Conservation (phyloP, 805 yeast species). For the Yamadazyma insecticola region DNA sequence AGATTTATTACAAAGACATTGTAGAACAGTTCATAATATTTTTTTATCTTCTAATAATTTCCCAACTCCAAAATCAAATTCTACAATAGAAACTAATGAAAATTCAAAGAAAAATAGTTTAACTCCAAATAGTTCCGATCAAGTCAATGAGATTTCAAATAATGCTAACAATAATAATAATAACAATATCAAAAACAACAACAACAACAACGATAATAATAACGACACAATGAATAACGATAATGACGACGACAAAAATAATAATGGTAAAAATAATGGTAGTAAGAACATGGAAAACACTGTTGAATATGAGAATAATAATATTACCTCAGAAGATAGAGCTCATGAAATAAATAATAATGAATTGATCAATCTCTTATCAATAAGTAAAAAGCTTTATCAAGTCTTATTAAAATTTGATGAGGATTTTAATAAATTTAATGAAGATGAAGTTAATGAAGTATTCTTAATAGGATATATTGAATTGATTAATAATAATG, state of each 20-base stretch:
- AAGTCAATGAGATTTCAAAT: no score
- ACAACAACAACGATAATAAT: neutral
- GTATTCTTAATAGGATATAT: slow-evolving; percentile 30
- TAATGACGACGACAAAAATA: neutral
- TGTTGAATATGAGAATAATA: neutral
- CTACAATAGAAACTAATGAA: no score
- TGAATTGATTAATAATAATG: slow-evolving; percentile 10
- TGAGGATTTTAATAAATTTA: slow-evolving; percentile 4
- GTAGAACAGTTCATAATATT: slow-evolving; percentile 68
- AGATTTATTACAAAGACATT: slow-evolving; percentile 72
- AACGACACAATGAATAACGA: neutral
- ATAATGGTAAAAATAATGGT: neutral
- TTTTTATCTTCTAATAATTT: slow-evolving; percentile 8
- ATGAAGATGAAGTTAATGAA: slow-evolving; percentile 18
- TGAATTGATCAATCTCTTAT: slow-evolving; percentile 24
- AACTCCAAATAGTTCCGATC: no score
- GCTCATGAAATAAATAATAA: slow-evolving; percentile 4
- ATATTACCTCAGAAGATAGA: neutral
- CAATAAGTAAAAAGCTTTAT: slow-evolving; percentile 24
- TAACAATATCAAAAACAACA: neutral
- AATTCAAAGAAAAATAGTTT: slow-evolving; percentile 1
- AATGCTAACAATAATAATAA: neutral
- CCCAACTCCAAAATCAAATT: no score
- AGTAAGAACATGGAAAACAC: neutral
- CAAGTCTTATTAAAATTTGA: slow-evolving; percentile 12